Percentiles rank a stretch among this genome's conserved stretches.
These are phyloP conservation scores for Teratosphaeria epicoccoides DNA, from an alignment of 2,329 filamentous ascomycete genomes.

Conservation along the genomic window DNA sequence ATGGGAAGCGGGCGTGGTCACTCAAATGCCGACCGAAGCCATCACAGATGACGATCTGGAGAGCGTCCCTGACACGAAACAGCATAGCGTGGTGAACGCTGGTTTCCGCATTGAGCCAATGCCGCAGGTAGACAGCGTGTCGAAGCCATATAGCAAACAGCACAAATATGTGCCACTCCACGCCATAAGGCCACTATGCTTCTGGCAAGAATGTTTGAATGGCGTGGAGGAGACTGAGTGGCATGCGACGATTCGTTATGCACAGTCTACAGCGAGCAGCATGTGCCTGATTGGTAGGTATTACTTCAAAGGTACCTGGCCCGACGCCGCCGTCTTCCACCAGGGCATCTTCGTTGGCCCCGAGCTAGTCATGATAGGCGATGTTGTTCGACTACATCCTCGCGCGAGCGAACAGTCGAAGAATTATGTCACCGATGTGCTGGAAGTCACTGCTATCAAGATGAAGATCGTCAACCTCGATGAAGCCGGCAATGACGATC, in stretches of 20 bases:
- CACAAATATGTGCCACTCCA: constrained; percentile 46
- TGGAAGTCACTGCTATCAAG: constrained; percentile 44
- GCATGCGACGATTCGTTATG: constrained; percentile 46
- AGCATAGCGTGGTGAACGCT: constrained; percentile 37
- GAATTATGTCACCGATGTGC: constrained; percentile 37
- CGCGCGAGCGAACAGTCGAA: constrained; percentile 9
- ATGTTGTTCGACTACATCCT: constrained; percentile 41
- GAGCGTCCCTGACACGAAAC: constrained; percentile 28
- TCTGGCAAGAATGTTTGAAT: constrained; percentile 42
- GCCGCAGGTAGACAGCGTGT: constrained; percentile 34
- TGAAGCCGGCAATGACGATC: constrained; percentile 35
- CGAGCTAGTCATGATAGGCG: constrained; percentile 45
- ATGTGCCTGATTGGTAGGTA: constrained; percentile 44
- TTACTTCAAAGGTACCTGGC: constrained; percentile 45
- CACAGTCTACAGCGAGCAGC: constrained; percentile 43
- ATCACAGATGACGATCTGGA: constrained; percentile 38
- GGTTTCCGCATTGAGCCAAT: constrained; percentile 50
- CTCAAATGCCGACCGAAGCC: constrained; percentile 38
- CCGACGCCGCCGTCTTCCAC: constrained; percentile 42
- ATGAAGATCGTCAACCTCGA: constrained; percentile 41
- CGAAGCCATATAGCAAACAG: constrained; percentile 44
- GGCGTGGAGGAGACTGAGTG: constrained; percentile 27
- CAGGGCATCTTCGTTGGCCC: constrained; percentile 46
- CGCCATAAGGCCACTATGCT: constrained; percentile 44
- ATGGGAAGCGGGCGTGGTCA: constrained; percentile 50